Conservation (phyloP, 441 rosid species). For the Populus trichocarpa region DNA sequence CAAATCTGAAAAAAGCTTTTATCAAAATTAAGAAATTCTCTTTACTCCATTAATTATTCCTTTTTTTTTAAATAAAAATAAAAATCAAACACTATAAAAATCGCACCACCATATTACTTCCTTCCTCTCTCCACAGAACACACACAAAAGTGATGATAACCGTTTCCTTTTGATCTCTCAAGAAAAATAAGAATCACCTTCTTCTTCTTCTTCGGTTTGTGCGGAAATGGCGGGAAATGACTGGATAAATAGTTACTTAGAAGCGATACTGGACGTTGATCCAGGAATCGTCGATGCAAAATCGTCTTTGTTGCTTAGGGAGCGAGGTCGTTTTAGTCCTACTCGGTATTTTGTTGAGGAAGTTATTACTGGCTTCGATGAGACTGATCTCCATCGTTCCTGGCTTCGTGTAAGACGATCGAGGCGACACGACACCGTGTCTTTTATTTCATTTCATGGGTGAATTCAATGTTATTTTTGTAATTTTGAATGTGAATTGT, state of each 20-base stretch:
- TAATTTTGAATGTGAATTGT: neutral
- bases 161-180: neutral
- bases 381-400: conserved; percentile 9
- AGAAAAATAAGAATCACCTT: neutral
- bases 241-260: conserved; percentile 63
- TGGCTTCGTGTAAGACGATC: neutral
- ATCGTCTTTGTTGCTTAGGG: conserved; percentile 37
- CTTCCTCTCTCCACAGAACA: neutral
- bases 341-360: conserved; percentile 23
- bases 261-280: conserved; percentile 52
- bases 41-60: neutral
- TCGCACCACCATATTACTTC: neutral
- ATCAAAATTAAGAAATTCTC: too few relatives aligned
- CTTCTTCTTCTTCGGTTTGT: neutral
- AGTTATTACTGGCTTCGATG: conserved; percentile 4
- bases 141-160: neutral
- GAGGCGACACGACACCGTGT: neutral
- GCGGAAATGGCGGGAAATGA: conserved; percentile 60
- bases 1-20: neutral
- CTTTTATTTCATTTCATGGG: neutral
- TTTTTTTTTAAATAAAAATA: neutral
- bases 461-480: neutral
- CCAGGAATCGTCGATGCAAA: conserved; percentile 29
- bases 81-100: neutral
- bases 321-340: conserved; percentile 43